A percentile compares a stretch with the other conserved stretches of the same genome.
Conservation (phyloP, 345 rosid species). For the Raphanus raphanistrum region DNA sequence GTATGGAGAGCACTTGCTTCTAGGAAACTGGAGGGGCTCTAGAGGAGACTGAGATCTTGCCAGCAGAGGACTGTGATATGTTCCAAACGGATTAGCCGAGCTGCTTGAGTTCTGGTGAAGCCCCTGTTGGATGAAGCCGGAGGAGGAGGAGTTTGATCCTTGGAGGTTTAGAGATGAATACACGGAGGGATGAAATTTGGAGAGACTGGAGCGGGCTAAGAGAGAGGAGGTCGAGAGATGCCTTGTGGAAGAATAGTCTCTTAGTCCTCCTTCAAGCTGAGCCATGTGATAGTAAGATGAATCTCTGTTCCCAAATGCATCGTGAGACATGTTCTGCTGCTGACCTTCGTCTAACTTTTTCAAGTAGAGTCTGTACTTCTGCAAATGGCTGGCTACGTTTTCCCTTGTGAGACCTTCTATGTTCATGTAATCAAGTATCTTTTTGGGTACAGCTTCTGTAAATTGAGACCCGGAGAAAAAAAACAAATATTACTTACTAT, state of each 20-base stretch:
- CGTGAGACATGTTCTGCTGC: slow-evolving; percentile 52
- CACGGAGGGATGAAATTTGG: slow-evolving; percentile 56
- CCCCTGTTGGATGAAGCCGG: slow-evolving; percentile 50
- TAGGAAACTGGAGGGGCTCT: slow-evolving; percentile 51
- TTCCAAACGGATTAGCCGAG: slow-evolving; percentile 47
- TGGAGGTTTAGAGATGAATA: slow-evolving; percentile 45
- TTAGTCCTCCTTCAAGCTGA: slow-evolving; percentile 59
- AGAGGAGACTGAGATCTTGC: slow-evolving; percentile 48
- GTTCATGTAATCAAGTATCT: slow-evolving; percentile 89
- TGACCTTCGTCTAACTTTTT: slow-evolving; percentile 60
- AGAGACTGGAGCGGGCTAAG: slow-evolving; percentile 55
- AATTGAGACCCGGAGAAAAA: neutral
- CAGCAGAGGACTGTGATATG: slow-evolving; percentile 45
- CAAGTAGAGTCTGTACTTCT: slow-evolving; percentile 89
- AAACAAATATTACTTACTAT: neutral
- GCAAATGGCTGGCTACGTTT: slow-evolving; percentile 94
- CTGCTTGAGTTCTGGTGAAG: slow-evolving; percentile 48
- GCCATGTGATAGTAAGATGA: slow-evolving; percentile 52
- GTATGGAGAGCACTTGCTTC: slow-evolving; percentile 43
- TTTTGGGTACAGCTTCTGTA: slow-evolving; percentile 95
- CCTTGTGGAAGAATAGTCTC: slow-evolving; percentile 59
- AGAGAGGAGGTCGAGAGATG: slow-evolving; percentile 51
- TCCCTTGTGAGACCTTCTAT: slow-evolving; percentile 91
- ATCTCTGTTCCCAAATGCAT: slow-evolving; percentile 59
- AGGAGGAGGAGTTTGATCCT: slow-evolving; percentile 61